Evolutionary conservation across 1,284 basidiomycete species (phyloP), one percentile per base, ranked within the genome.

Genomic region (Pulveroboletus sp.): DNA sequence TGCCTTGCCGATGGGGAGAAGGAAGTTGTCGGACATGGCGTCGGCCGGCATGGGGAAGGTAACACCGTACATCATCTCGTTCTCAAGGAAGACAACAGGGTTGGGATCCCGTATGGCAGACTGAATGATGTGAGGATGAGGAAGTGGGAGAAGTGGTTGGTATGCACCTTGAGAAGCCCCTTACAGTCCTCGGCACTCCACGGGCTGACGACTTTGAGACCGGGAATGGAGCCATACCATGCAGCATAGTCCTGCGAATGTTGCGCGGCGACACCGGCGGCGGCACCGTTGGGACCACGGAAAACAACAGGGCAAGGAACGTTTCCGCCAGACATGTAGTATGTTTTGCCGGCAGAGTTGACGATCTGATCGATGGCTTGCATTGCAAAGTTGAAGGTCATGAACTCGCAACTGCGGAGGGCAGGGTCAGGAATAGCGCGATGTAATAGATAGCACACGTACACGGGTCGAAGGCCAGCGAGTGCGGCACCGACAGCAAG

Each of bases 271-370:
- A 99, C 97, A 82, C 97, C 97, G 56, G 95, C 79, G 53, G 97
- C 97, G 56, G 97, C 97, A 74, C 97, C 97, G 76, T 99, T 99
- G 60, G 97, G 97, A 57, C 97, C 97, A 78, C 97, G 94, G 89
- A 99, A 99, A 56, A 98, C 95, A 63, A 99, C 91, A 33, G 97
- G 95, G 80, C 96, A 98, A 15, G 93, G 91, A 24, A 97, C 93
- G 70, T 95, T 97, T 64, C 97, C 97, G 61, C 95, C 97, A 46
- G 95, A 98, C 97, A 99, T 99, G 86, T 99, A 99, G 79, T 98
- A 95, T 13, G 97, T 99, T 83, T 99, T 99, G 65, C 93, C 97
- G 58, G 91, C 97, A n/a, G 95, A 98, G 86, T 99, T 99, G 76
- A 99, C 92, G 64, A 99, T 98, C 74, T 99, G 97, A 78, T 99